Evolutionary conservation across 192 early-diverging fungal species (phyloP).

Genomic region (Backusella psychrophila): DNA sequence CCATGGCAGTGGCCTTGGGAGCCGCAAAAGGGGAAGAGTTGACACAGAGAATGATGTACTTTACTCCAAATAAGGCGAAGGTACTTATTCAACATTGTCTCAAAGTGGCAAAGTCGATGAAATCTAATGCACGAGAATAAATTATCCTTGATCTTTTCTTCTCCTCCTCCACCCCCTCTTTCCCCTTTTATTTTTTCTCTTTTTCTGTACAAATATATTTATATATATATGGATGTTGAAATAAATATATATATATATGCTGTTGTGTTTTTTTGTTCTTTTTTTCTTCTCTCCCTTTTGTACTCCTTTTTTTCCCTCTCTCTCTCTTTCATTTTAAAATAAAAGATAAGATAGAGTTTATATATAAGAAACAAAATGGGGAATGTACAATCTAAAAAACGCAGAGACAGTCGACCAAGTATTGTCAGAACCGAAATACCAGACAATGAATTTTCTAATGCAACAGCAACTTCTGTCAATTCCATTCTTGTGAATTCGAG

Average conservation of each 20-base stretch:
- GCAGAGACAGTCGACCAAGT: constrained; percentile 10
- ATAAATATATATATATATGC: background rate
- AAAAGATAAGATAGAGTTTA: background rate
- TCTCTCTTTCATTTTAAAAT: background rate
- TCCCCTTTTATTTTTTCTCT: background rate
- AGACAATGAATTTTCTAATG: constrained; percentile 8
- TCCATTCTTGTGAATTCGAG: constrained; percentile 15
- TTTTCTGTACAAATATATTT: background rate
- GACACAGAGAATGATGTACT: constrained; percentile 7
- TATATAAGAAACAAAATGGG: constrained; percentile 6
- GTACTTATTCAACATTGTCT: constrained; percentile 17
- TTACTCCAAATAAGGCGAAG: constrained; percentile 4
- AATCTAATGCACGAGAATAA: background rate
- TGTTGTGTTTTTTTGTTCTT: background rate
- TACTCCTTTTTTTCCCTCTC: background rate
- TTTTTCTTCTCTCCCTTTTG: background rate
- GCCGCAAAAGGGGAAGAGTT: background rate
- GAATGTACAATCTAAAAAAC: constrained; percentile 15
- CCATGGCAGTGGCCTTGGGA: constrained; percentile 11
- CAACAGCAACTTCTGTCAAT: constrained; percentile 16
- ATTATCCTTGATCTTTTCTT: background rate
- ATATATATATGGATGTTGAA: background rate
- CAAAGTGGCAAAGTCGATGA: constrained; percentile 6
- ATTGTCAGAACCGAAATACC: constrained; percentile 9
- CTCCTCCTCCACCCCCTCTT: background rate